Base-by-base conservation (phyloP, 78 protist species). In the Diacronema lutheri region DNA sequence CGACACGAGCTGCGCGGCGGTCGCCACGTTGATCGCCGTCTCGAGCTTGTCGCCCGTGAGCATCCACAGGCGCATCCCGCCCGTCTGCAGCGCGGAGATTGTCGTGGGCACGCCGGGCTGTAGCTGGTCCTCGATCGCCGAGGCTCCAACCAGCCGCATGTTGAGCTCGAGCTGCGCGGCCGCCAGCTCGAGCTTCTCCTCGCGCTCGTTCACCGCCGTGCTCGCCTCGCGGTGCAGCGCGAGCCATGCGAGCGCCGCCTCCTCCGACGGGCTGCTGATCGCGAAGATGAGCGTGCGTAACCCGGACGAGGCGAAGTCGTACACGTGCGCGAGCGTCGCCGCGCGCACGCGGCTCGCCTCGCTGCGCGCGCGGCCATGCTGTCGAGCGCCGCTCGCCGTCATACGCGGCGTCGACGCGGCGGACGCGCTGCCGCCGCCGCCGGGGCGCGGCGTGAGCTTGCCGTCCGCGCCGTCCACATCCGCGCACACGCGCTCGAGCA, bases 41-140 rank as follows among this genome's bases (percentile, higher is more conserved):
- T 96, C 98, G 73, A 89, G 95, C 90, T 97, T 96, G 92, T 98
- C 99, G 57, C 99, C 99, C 33, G 98, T 98, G 66, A 98, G 87
- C 79, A 98, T 93, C 99, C 99, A 98, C n/a, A 95, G 87, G 38
- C 12, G 65, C 82, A 85, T 60, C 29, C 85, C 89, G 1, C 87
- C 89, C 11, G 37, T 38, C n/a, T n/a, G 44, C 82, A 91, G 19
- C 46, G 23, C 55, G 58, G 41, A 11, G 55, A 91, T 73, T 19
- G 84, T 85, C 4, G 73, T 86, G 10, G 96, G 92, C 12, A 96
- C 97, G 41, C 92, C 95, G 1, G 88, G 93, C 88, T 97, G 98
- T 66, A 98, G 92, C 79, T 87, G 90, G 87, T 98, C 99, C 76
- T 97, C 98, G 35, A 97, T 89, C 7, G 94, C 99, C 0, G 97